A percentile compares a stretch with the other conserved stretches of the same genome.
These are phyloP conservation scores for Filobasidium floriforme DNA, from an alignment of 768 basidiomycete species.

Conservation along the genomic window DNA sequence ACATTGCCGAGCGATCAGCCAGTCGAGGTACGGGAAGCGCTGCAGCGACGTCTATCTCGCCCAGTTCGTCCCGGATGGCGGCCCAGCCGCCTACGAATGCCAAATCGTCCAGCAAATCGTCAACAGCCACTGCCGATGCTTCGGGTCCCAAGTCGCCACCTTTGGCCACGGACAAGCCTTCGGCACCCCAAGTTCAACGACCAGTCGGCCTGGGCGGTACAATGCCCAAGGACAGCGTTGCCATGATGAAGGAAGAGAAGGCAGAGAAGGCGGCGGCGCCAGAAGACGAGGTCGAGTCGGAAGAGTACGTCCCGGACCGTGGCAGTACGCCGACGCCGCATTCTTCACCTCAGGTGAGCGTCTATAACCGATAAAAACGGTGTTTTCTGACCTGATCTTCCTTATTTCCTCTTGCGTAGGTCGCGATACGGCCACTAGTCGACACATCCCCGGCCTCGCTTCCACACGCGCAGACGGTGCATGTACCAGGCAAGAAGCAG, in stretches of 20 bases:
- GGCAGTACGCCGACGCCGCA: constrained; percentile 42
- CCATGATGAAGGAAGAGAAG: background rate
- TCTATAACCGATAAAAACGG: constrained; percentile 8
- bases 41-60: constrained; percentile 12
- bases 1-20: constrained; percentile 18
- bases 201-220: background rate
- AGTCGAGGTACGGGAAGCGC: constrained; percentile 4
- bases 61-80: constrained; percentile 18
- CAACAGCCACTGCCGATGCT: background rate
- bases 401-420: constrained; percentile 7
- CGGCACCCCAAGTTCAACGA: constrained; percentile 2
- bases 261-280: background rate
- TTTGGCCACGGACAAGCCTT: background rate
- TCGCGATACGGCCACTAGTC: constrained; percentile 35
- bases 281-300: background rate
- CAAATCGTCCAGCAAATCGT: background rate
- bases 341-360: constrained; percentile 43
- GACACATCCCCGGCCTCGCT: constrained; percentile 44
- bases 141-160: background rate
- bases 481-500: constrained; percentile 2
- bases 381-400: constrained; percentile 2
- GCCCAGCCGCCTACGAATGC: constrained; percentile 15
- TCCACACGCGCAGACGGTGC: constrained; percentile 30
- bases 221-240: background rate
- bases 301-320: constrained; percentile 17